Base-by-base conservation (phyloP, 805 yeast species). In the Metschnikowia chrysomelidarum region DNA sequence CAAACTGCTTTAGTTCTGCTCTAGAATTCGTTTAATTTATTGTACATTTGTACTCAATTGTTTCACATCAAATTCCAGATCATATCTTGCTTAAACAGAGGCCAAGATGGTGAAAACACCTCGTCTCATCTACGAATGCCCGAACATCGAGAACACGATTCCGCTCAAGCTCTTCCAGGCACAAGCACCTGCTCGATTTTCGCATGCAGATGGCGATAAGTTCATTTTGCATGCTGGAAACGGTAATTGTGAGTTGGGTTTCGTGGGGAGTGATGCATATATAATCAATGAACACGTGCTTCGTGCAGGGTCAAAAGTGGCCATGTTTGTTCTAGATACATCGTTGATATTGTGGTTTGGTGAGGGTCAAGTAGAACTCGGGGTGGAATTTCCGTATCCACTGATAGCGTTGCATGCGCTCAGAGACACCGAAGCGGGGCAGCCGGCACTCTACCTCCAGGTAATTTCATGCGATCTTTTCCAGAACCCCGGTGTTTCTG, bases 131-230 rank as follows among this genome's bases (percentile, higher is more conserved):
- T 18, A 33, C 33, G 60, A 56, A 35, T 43, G 44, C 21, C 75
- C 75, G 19, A 67, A 57, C 38, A 51, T 56, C 32, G 75, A 69
- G 39, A 67, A 68, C 49, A 68, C 75, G 7, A 56, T 66, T 9
- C 57, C 60, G 4, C 45, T 53, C 8, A 34, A 51, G 11, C 46
- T 50, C 16, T 69, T 58, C 43, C 64, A 56, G 34, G 50, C 62
- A 9, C 62, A 64, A 18, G 60, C 64, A 3, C 73, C 74, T 1
- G 72, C 61, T 22, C 44, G 52, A 27, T 68, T 57, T 44, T 58
- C 67, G 11, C 43, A 57, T 17, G 64, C 46, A 14, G 57, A 51
- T 35, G 57, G 65, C 32, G 73, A 67, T 43, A 63, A 67, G 47
- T 54, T 59, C 38, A 65, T 69, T 24, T 45, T 69, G n/a, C 58